Evolutionary conservation across 2,329 filamentous ascomycete species (phyloP), one percentile per base, ranked within the genome.

Genomic region (Immersiporthe knoxdaviesiana): DNA sequence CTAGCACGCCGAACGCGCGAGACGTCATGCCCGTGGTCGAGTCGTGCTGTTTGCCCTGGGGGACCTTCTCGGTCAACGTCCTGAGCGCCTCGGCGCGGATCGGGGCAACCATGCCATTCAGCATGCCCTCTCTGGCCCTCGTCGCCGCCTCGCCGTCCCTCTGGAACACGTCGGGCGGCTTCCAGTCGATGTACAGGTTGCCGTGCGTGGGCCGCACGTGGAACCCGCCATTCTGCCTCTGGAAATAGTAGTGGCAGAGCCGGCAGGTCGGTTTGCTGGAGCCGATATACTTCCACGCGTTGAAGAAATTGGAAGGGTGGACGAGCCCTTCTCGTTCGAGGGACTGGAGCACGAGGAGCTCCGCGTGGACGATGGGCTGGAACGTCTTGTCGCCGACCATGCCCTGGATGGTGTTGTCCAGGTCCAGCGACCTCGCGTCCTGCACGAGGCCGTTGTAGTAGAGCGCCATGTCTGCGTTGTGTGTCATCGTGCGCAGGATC

Each of bases 221-320:
- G 18, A 75, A 67, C 5, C 61, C 62, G 3, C 69, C 56, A 1
- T 35, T 24, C 8, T 72, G 69, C 1, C n/a, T 62, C 30, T 70
- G 65, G 24, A 76, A 72, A 54, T 73, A 76, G 59, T 72, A 73
- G 27, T 71, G 44, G 50, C 74, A 76, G 1, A 76, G 67, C 18
- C 59, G 62, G 58, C 74, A 76, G 0, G 72, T 72, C 1, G 73
- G 74, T 62, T 76, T 76, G 72, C 74, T 75, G 18, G 63, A 63
- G 12, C 74, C 74, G 32, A 76, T 74, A 63, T 73, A 76, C 24
- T 68, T 72, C 69, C 71, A 73, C 0, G 56, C 63, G 39, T 68
- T 65, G 70, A 73, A 76, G 69, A 76, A 76, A 3, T 60, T 21
- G 2, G 64, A 21, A 1, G 72, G 66, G 5, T 41, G 14, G 21